A percentile compares a stretch with the other conserved stretches of the same genome.
phyloP scores from a whole-genome alignment of 148 eudicot species.

The Chenopodium berlandieri region DNA sequence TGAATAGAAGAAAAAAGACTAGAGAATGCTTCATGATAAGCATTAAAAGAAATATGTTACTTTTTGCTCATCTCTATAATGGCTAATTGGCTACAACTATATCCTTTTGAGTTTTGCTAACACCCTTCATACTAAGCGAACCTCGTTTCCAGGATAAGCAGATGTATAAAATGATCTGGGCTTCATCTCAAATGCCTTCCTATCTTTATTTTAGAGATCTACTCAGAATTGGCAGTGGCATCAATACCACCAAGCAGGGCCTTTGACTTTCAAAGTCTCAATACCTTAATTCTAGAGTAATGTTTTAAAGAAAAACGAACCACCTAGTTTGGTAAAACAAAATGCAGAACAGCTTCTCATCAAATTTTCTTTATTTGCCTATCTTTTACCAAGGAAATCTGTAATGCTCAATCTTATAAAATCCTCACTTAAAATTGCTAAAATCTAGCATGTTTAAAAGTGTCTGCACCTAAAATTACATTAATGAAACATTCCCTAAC shows the following conservation, averaged over 20 bases:
- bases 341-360: not conserved
- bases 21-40: not conserved
- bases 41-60: not conserved
- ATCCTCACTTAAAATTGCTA: not conserved
- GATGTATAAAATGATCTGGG: too few species aligned
- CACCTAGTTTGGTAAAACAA: not conserved
- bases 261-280: not conserved
- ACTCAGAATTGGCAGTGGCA: not conserved
- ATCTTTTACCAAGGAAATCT: not conserved
- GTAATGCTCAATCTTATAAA: not conserved
- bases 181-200: not conserved
- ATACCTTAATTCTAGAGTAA: not conserved
- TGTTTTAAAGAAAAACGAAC: too few species aligned
- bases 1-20: not conserved
- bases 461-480: not conserved
- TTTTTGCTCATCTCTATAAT: not conserved
- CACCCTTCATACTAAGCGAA: not conserved
- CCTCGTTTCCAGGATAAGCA: not conserved
- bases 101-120: not conserved
- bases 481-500: not conserved
- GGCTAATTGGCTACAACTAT: not conserved
- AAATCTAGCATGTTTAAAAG: not conserved
- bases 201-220: not conserved
- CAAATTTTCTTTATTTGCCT: not conserved
- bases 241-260: not conserved